Conservation (phyloP, 257 asterid genomes). For the Solanum clarkiae region DNA sequence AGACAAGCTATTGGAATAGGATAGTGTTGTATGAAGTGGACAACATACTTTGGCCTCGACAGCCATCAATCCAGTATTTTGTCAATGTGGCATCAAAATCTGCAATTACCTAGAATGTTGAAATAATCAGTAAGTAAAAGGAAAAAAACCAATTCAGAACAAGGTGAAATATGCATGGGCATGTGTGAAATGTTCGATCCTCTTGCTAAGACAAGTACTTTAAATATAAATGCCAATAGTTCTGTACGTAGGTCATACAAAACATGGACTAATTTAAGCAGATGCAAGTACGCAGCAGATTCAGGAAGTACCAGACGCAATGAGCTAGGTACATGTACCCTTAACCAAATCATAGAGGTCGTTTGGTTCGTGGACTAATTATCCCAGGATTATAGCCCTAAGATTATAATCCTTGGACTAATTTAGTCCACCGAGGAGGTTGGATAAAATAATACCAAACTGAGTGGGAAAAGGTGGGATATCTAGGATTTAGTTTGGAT, state of each 20-base stretch:
- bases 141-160: not conserved
- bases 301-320: not conserved
- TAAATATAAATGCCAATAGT: not conserved
- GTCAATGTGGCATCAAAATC: conserved; percentile 90
- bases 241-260: not conserved
- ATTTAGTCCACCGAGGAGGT: not conserved
- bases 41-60: conserved; percentile 72
- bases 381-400: not conserved
- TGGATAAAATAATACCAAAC: not conserved
- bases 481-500: not conserved
- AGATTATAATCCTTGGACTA: not conserved
- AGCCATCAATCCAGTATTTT: conserved; percentile 63
- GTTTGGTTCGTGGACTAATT: not conserved
- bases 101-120: conserved; percentile 54
- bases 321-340: not conserved
- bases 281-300: not conserved
- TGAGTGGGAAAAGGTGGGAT: not conserved
- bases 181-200: not conserved
- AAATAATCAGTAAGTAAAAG: not conserved
- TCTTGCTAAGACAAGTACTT: not conserved
- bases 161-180: not conserved
- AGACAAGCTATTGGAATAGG: not conserved
- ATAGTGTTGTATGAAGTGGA: not conserved
- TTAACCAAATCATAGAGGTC: not conserved
- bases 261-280: not conserved